Evolutionary conservation across 2,329 filamentous ascomycete species (phyloP), one percentile per base, ranked within the genome.

Genomic region (Aspergillus awamori): DNA sequence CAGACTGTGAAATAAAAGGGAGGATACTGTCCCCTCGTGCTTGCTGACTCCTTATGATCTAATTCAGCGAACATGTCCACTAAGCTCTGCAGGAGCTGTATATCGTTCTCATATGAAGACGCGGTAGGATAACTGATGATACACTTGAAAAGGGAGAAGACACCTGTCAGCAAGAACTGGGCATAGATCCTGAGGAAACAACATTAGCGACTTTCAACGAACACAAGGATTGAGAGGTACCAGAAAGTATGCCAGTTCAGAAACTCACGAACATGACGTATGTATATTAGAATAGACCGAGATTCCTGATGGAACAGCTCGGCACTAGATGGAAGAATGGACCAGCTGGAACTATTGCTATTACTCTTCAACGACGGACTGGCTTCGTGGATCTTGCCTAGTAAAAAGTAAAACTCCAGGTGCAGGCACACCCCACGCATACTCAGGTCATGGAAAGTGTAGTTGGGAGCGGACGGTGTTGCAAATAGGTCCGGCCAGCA

Each of bases 381-480:
- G 15, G 68, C 65, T 1, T 63, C 67, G 22, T 71, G 69, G n/a
- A 71, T 70, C 28, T 65, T 68, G 3, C 64, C 62, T 2, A 71
- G 30, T n/a, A 66, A 67, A 28, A 63, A 67, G 48, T 70, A 71
- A 39, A 70, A 71, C 43, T 71, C 68, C 10, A 71, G 57, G 28
- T 70, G 69, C 2, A 70, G 60, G 41, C 63, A 70, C 5, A 69
- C 63, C 6, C 69, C 69, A 1, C 69, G 66, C 3, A 70, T 45
- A 47, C 68, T 70, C 17, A 70, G 54, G 58, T 70, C 69, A 26
- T 70, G 69, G 36, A 70, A 65, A 2, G 64, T 30, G 13, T 67
- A 69, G 30, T 70, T 61, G 0, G 67, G 69, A 5, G 62, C 57
- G 8, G 15, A 54, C 22, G 63, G 60, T 0, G 62, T 67, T 1